Conservation (phyloP, 345 rosid genomes). For the Hypericum androsaemum region DNA sequence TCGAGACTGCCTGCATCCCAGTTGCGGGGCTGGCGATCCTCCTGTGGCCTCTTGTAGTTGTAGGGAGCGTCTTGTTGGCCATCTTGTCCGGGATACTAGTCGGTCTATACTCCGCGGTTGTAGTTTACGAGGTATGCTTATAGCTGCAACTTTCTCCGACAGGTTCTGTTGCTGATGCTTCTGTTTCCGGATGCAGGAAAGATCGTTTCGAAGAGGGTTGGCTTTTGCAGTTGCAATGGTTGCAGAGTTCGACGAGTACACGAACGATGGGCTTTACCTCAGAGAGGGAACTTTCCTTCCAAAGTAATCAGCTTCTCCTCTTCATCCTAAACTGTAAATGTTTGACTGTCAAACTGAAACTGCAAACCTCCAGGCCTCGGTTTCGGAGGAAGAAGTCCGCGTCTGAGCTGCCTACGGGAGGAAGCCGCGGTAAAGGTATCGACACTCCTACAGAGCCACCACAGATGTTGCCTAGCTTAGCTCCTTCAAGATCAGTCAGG, state of each 20-base stretch:
- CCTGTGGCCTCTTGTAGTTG: conserved; percentile 67
- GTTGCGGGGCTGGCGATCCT: conserved; percentile 73
- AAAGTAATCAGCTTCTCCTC: conserved; percentile 34
- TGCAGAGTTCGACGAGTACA: conserved; percentile 82
- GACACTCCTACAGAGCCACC: conserved; percentile 41
- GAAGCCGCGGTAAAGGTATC: conserved; percentile 28
- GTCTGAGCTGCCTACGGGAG: conserved; percentile 41
- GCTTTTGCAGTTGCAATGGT: conserved; percentile 86
- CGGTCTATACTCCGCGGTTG: conserved; percentile 60
- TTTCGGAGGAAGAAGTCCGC: conserved; percentile 46
- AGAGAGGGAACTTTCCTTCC: conserved; percentile 80
- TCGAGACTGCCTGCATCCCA: conserved; percentile 71
- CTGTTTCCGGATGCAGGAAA: conserved; percentile 41
- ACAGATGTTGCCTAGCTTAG: conserved; percentile 66
- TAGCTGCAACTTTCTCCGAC: neutral
- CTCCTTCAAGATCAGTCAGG: conserved; percentile 61
- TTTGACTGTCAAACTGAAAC: conserved; percentile 19
- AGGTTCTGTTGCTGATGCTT: neutral
- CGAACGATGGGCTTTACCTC: conserved; percentile 79
- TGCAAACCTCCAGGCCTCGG: conserved; percentile 49
- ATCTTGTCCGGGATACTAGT: conserved; percentile 56
- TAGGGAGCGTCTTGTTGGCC: conserved; percentile 49
- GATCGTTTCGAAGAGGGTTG: conserved; percentile 59
- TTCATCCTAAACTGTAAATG: conserved; percentile 2
- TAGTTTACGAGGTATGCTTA: conserved; percentile 54